Evolutionary conservation across 129 eudicot species (phyloP), one percentile per base, ranked within the genome.

Genomic region (Apium graveolens): DNA sequence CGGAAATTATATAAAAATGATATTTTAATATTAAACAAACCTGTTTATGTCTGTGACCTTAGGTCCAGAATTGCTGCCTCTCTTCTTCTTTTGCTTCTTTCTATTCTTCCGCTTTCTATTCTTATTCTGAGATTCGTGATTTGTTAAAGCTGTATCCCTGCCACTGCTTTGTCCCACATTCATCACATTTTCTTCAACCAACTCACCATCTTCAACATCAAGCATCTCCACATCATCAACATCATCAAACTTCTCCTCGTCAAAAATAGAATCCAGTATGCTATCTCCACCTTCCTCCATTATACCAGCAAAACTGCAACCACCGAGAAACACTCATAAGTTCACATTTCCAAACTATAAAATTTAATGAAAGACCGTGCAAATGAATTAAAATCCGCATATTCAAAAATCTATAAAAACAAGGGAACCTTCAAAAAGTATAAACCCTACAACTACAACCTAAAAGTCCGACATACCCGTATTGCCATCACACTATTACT

Each of bases 181-280:
- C 76, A 49, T 48, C 63, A 83, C 80, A 45, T 66, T 74, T n/a
- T 71, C 73, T 39, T 83, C 97, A 74, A 85, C 76, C 45, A 92
- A 65, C 85, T 92, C 98, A 17, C 98, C 96, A 72, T 91, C 98
- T 86, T 95, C 98, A 39, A 87, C 87, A 82, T 92, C 98, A 60
- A 87, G 77, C 98, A 95, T 95, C 49, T 95, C 94, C 80, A 87
- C 92, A 82, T 94, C 98, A 72, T 84, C 86, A 53, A 43, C 75
- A 78, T 83, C 96, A 39, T 88, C 96, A 27, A 78, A 68, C 75
- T 83, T 77, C 13, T 84, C 89, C 79, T 81, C 92, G 35, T 90
- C 92, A 24, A 87, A 80, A 20, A 92, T 80, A 29, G 87, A 78
- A 80, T 90, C 96, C 2, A 91, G 83, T 72, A 95, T 78, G 86